Evolutionary conservation across 257 asterid species (phyloP).

Genomic region (Nyctanthes arbortristis): DNA sequence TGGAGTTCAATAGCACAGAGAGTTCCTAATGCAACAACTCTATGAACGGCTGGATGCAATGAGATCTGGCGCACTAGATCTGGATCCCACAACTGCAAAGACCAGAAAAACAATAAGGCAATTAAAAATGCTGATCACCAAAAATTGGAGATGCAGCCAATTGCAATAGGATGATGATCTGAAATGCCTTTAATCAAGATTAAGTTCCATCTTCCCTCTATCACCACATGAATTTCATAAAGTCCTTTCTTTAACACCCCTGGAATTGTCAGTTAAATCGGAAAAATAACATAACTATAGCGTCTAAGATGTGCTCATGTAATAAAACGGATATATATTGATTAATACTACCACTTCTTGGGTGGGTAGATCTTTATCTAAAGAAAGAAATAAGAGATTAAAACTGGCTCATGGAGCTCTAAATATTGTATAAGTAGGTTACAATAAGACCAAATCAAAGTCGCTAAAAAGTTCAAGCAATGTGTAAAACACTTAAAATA

Average conservation of each 20-base stretch:
- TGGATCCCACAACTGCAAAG: constrained; percentile 71
- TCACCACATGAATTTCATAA: too few species aligned
- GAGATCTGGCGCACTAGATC: constrained; percentile 67
- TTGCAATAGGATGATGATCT: constrained; percentile 5
- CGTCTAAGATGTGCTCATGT: not conserved
- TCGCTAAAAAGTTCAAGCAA: not conserved
- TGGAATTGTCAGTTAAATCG: too few species aligned
- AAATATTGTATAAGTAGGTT: not conserved
- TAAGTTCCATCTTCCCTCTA: too few species aligned
- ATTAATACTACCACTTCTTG: not conserved
- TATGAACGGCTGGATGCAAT: constrained; percentile 63
- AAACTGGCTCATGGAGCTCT: not conserved
- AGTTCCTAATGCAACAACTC: constrained; percentile 85
- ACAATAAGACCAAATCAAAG: not conserved
- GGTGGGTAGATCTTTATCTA: too few species aligned
- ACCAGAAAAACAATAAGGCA: constrained; percentile 4
- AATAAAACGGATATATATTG: too few species aligned
- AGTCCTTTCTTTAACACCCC: too few species aligned
- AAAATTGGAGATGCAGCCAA: constrained; percentile 10
- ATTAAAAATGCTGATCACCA: constrained; percentile 9
- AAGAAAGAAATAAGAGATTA: not conserved
- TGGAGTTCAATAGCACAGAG: constrained; percentile 83
- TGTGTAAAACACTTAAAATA: too few species aligned
- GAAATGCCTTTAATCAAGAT: too few species aligned
- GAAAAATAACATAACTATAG: not conserved